Conservation (phyloP, 1,139 yeast genomes). For the Geotrichum fermentans region DNA sequence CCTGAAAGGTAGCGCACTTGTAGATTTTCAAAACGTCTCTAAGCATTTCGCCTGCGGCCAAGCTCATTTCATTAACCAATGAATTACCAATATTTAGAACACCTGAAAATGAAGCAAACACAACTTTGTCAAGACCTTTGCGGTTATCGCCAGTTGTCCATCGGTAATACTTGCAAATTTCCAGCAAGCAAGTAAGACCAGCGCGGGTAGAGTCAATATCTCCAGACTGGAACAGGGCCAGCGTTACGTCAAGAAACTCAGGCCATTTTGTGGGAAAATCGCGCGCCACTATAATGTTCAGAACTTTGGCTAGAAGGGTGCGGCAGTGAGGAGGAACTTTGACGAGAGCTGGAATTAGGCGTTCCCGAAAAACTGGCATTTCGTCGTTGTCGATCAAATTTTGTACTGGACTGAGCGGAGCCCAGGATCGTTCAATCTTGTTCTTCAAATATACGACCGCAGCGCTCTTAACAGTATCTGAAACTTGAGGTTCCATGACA, state of each 20-base stretch:
- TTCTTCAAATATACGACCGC: conserved; percentile 88
- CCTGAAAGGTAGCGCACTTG: conserved; percentile 73
- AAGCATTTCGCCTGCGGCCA: conserved; percentile 64
- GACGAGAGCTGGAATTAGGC: conserved; percentile 48
- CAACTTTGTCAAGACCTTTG: conserved; percentile 54
- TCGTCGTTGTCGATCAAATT: conserved; percentile 58
- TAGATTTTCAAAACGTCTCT: conserved; percentile 71
- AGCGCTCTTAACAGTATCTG: conserved; percentile 60
- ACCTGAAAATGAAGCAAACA: conserved; percentile 62
- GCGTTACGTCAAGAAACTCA: conserved; percentile 53
- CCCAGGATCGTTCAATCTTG: conserved; percentile 64
- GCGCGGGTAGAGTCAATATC: conserved; percentile 61
- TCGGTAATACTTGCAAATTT: conserved; percentile 67
- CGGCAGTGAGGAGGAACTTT: conserved; percentile 41
- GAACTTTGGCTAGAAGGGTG: conserved; percentile 65
- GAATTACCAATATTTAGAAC: conserved; percentile 61
- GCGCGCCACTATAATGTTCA: conserved; percentile 56
- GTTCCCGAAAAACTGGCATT: conserved; percentile 62
- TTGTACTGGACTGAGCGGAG: conserved; percentile 27
- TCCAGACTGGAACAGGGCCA: conserved; percentile 51
- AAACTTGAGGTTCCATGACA: conserved; percentile 50
- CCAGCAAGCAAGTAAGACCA: conserved; percentile 72
- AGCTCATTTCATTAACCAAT: conserved; percentile 45
- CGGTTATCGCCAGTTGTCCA: conserved; percentile 68
- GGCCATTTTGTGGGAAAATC: conserved; percentile 79